Evolutionary conservation across 129 eudicot species (phyloP).

Genomic region (Escallonia herrerae): DNA sequence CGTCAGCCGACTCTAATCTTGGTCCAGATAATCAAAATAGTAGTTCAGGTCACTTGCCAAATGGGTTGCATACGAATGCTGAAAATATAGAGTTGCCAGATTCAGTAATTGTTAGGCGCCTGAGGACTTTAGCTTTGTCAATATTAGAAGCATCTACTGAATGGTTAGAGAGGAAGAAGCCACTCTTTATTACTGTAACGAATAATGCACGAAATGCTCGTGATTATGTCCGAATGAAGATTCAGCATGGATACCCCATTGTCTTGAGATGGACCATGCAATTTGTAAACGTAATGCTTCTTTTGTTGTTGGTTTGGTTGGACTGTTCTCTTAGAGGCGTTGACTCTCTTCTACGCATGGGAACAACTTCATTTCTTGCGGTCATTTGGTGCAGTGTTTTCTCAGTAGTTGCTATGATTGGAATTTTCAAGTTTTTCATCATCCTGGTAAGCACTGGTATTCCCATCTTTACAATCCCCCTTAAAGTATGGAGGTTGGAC

Average conservation of each 20-base stretch:
- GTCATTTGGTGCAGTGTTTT: slow-evolving; percentile 79
- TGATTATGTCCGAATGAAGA: slow-evolving; percentile 49
- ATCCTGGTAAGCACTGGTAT: slow-evolving; percentile 51
- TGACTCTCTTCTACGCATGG: slow-evolving; percentile 84
- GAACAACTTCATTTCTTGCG: slow-evolving; percentile 71
- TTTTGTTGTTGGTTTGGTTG: slow-evolving; percentile 77
- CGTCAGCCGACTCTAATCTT: slow-evolving; percentile 11
- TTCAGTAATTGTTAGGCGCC: slow-evolving; percentile 24
- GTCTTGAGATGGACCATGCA: slow-evolving; percentile 60
- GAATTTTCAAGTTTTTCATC: slow-evolving; percentile 53
- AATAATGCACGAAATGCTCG: slow-evolving; percentile 26
- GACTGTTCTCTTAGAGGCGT: slow-evolving; percentile 85
- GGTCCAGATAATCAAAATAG: slow-evolving; percentile 21
- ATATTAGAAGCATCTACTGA: slow-evolving; percentile 41
- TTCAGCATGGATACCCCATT: slow-evolving; percentile 64
- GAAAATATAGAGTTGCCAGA: slow-evolving; percentile 35
- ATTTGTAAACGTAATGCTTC: slow-evolving; percentile 58
- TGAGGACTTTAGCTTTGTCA: slow-evolving; percentile 33
- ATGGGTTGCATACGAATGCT: slow-evolving; percentile 19
- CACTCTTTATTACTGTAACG: slow-evolving; percentile 32
- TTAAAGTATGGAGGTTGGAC: too few species aligned
- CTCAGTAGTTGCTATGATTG: slow-evolving; percentile 72
- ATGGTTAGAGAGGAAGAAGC: slow-evolving; percentile 68
- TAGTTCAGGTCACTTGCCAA: slow-evolving; percentile 14
- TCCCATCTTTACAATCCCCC: neutral